phyloP scores from a whole-genome alignment of 345 rosid genomes.

The Sonneratia caseolaris region DNA sequence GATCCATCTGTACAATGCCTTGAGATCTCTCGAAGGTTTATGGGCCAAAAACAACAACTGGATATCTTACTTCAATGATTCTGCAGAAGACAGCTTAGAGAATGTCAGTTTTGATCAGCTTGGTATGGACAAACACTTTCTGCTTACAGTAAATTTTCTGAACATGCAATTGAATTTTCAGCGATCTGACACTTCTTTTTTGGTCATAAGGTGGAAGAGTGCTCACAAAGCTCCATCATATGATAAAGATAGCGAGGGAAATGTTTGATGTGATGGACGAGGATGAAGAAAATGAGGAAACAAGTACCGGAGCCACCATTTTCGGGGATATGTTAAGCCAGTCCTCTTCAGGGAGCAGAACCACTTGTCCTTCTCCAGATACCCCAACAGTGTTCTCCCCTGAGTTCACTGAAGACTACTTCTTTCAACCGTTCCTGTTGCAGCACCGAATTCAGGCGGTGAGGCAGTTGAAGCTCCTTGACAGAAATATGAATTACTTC shows the following conservation, averaged over 20 bases:
- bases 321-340: constrained; percentile 5
- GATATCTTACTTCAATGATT: constrained; percentile 10
- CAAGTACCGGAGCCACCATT: constrained; percentile 5
- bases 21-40: constrained; percentile 22
- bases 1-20: constrained; percentile 19
- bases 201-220: constrained; percentile 20
- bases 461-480: constrained; percentile 3
- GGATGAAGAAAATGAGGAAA: constrained; percentile 11
- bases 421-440: constrained; percentile 21
- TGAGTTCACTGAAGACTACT: constrained; percentile 8
- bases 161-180: not conserved
- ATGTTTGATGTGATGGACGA: constrained; percentile 23
- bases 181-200: not conserved
- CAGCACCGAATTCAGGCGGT: constrained; percentile 15
- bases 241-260: constrained; percentile 21
- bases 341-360: not conserved
- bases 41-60: constrained; percentile 22
- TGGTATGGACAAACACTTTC: not conserved
- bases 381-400: constrained; percentile 25
- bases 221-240: constrained; percentile 23
- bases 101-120: constrained; percentile 5
- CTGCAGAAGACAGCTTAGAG: constrained; percentile 3
- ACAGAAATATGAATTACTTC: not conserved
- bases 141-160: not conserved
- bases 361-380: constrained; percentile 21